These are phyloP conservation scores for Cytospora piceicola DNA, from an alignment of 2,329 filamentous ascomycete species.

Conservation along the genomic window DNA sequence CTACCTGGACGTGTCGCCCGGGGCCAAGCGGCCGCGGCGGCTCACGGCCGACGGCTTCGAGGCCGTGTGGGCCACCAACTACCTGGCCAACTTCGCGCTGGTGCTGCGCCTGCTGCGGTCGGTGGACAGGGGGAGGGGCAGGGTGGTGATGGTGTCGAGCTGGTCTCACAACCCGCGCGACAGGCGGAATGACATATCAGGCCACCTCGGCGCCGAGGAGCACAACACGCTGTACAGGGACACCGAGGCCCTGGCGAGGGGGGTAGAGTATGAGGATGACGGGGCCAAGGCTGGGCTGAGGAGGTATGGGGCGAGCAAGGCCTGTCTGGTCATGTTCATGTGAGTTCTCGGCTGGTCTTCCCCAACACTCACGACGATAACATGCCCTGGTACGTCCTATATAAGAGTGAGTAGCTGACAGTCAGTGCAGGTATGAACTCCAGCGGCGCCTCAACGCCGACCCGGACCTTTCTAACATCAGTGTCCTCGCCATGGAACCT, in stretches of 20 bases:
- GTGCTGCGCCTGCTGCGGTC: slow-evolving; percentile 34
- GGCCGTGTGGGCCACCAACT: slow-evolving; percentile 33
- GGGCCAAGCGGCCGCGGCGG: slow-evolving; percentile 19
- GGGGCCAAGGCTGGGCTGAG: slow-evolving; percentile 31
- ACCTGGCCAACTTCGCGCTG: slow-evolving; percentile 36
- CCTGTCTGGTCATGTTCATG: slow-evolving; percentile 42
- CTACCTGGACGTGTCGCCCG: slow-evolving; percentile 34
- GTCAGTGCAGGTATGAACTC: slow-evolving; percentile 36
- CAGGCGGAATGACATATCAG: slow-evolving; percentile 1
- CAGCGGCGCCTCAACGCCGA: slow-evolving; percentile 37
- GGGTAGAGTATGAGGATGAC: slow-evolving; percentile 33
- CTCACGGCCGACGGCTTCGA: slow-evolving; percentile 30
- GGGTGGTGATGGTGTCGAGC: slow-evolving; percentile 34
- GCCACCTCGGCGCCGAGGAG: slow-evolving; percentile 9
- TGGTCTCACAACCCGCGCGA: slow-evolving; percentile 18
- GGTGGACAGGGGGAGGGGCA: slow-evolving; percentile 32
- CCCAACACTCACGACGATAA: too few species aligned
- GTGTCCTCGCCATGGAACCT: slow-evolving; percentile 41
- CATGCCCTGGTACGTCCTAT: too few species aligned
- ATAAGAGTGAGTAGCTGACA: slow-evolving; percentile 2
- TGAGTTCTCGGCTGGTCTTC: slow-evolving; percentile 26
- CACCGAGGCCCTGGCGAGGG: slow-evolving; percentile 36
- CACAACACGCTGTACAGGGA: slow-evolving; percentile 32
- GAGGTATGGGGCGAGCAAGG: slow-evolving; percentile 40
- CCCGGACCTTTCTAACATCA: slow-evolving; percentile 37